Evolutionary conservation across 2,329 filamentous ascomycete species (phyloP), one percentile per base, ranked within the genome.

Genomic region (Cladosporium sphaerospermum): DNA sequence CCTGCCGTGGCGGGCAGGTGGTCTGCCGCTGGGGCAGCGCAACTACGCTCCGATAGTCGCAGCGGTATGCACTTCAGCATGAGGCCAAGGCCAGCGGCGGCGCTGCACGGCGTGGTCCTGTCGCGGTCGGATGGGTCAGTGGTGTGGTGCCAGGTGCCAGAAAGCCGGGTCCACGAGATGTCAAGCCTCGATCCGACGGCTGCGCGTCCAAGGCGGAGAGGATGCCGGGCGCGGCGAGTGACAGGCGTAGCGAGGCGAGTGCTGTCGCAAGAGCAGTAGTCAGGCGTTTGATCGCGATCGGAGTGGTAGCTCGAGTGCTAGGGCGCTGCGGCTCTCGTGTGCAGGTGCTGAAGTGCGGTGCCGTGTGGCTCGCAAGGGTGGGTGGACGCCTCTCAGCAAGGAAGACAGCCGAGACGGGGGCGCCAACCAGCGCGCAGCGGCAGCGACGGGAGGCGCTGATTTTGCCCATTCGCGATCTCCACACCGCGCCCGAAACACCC

Each of bases 41-140:
- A 18, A 18, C 18, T 23, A 13, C 14, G 13, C 9, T 44, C 48
- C 40, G 39, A 14, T 18, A 13, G 48, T 43, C 16, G 39, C 40
- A 51, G 23, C 11, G 28, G 16, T 28, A 14, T 31, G 32, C 48
- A 32, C 16, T 44, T 34, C 40, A 51, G 48, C 48, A 51, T 51
- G 19, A 31, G 48, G 48, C 16, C 40, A 33, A 32, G 13, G 18
- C 36, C 8, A 14, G 36, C 36, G 36, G 28, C 31, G 48, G 32
- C 44, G 48, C 39, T 13, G 48, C 16, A 37, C 31, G 43, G 39
- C 37, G n/a, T 19, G 39, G 23, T 43, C n/a, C 39, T 19, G 46
- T 11, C 9, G 44, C 18, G 18, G 33, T 31, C 45, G 19, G 28
- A 34, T 10, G 10, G 18, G 39, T 18, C 23, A 18, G 31, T 1